A percentile compares a stretch with the other conserved stretches of the same genome.
phyloP scores from a whole-genome alignment of 2,329 filamentous ascomycete species.

The Xylaria sp. region DNA sequence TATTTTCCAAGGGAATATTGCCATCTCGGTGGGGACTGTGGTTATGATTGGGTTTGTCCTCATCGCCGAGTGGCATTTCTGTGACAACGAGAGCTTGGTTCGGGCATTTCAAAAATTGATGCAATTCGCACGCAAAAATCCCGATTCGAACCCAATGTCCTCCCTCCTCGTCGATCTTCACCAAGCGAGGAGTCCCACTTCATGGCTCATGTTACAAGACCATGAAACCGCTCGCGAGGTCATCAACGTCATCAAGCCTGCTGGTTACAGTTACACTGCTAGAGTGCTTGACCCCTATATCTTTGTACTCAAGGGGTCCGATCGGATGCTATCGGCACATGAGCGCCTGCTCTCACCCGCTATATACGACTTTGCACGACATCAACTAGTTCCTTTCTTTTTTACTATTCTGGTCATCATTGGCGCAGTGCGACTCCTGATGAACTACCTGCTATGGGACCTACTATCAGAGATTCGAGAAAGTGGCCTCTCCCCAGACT shows the following conservation, averaged over 20 bases:
- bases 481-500: slow-evolving; percentile 42
- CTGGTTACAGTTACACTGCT: slow-evolving; percentile 65
- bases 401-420: slow-evolving; percentile 58
- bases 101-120: slow-evolving; percentile 35
- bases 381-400: slow-evolving; percentile 54
- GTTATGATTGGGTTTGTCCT: slow-evolving; percentile 68
- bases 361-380: slow-evolving; percentile 62
- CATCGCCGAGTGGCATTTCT: slow-evolving; percentile 73
- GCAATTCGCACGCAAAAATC: slow-evolving; percentile 27
- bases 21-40: slow-evolving; percentile 66
- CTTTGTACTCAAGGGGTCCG: slow-evolving; percentile 63
- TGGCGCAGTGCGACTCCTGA: slow-evolving; percentile 62
- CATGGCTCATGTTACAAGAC: slow-evolving; percentile 73
- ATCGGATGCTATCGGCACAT: slow-evolving; percentile 53
- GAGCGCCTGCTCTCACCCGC: slow-evolving; percentile 50
- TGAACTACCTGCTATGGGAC: slow-evolving; percentile 69
- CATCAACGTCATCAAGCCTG: slow-evolving; percentile 69
- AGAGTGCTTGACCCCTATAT: slow-evolving; percentile 69
- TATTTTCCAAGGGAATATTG: slow-evolving; percentile 58
- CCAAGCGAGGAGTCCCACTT: slow-evolving; percentile 67
- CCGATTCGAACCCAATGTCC: slow-evolving; percentile 27
- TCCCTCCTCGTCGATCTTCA: slow-evolving; percentile 57
- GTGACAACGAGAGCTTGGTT: slow-evolving; percentile 51
- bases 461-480: slow-evolving; percentile 45
- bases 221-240: slow-evolving; percentile 73